Percentiles rank a stretch among this genome's conserved stretches.
Conservation (phyloP, 768 basidiomycete species). For the Hydnum rufescens region DNA sequence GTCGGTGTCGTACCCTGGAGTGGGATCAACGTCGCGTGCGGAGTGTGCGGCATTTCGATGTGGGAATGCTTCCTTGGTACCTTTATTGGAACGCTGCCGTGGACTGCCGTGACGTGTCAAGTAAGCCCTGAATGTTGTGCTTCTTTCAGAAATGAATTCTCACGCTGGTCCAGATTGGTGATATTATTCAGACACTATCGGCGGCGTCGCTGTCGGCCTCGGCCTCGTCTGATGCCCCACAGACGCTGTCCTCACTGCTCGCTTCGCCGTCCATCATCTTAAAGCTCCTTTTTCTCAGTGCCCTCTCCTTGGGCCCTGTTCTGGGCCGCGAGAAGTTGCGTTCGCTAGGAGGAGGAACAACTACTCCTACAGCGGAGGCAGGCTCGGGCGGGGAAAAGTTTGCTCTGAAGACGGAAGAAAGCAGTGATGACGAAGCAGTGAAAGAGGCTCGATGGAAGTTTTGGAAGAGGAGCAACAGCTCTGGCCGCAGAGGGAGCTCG, state of each 20-base stretch:
- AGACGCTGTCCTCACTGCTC: conserved; percentile 71
- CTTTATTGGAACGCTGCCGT: conserved; percentile 69
- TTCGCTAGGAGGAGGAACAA: neutral
- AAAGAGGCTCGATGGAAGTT: too few relatives aligned
- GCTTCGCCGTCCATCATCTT: conserved; percentile 63
- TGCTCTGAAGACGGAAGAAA: neutral
- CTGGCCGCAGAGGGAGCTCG: too few relatives aligned
- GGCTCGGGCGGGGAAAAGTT: neutral
- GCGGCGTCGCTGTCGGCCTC: conserved; percentile 21
- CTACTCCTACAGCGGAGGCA: neutral
- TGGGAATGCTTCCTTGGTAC: conserved; percentile 58
- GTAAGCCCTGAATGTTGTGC: conserved; percentile 23
- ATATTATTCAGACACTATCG: conserved; percentile 63
- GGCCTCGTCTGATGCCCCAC: conserved; percentile 28
- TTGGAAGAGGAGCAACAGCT: too few relatives aligned
- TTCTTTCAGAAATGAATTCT: conserved; percentile 6
- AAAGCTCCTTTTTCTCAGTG: conserved; percentile 67
- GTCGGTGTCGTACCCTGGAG: conserved; percentile 94
- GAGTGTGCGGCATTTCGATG: conserved; percentile 66
- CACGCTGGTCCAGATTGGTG: conserved; percentile 39
- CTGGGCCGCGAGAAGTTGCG: conserved; percentile 47
- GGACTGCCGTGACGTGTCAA: conserved; percentile 86
- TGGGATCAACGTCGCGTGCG: conserved; percentile 91
- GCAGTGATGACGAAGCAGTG: too few relatives aligned
- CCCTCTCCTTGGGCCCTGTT: conserved; percentile 74